Conservation (phyloP, 306 rosid genomes). For the Albizia julibrissin region DNA sequence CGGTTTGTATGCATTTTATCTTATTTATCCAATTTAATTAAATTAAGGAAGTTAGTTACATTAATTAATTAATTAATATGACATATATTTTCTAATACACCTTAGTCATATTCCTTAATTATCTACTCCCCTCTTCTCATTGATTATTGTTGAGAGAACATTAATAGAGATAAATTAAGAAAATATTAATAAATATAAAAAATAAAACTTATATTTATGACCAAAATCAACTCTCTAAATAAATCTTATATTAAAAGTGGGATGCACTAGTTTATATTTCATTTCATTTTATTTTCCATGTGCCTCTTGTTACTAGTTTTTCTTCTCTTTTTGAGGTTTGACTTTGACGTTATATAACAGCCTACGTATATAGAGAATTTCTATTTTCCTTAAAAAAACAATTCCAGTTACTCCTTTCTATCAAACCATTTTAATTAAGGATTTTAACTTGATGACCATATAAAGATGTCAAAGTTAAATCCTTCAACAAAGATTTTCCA, state of each 20-base stretch:
- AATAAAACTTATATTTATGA: no score
- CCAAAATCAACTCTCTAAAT: no score
- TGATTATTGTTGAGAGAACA: no score
- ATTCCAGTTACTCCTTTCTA: not conserved
- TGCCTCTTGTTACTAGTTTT: not conserved
- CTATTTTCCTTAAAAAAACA: no score
- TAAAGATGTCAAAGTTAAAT: not conserved
- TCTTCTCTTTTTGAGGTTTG: not conserved
- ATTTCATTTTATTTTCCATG: not conserved
- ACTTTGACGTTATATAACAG: not conserved
- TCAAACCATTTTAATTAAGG: not conserved
- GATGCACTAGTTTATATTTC: not conserved
- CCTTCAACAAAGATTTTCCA: not conserved
- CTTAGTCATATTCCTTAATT: no score
- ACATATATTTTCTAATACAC: no score
- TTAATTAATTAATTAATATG: no score
- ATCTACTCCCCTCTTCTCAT: fast-evolving
- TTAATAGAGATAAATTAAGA: no score
- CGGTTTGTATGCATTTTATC: not conserved
- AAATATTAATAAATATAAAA: no score
- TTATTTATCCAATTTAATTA: no score
- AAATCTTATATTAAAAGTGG: no score
- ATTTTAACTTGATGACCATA: not conserved
- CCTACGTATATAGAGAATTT: not conserved
- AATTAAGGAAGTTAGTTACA: no score